phyloP scores from a whole-genome alignment of 208 protist genomes.

The Angomonas ambiguus region DNA sequence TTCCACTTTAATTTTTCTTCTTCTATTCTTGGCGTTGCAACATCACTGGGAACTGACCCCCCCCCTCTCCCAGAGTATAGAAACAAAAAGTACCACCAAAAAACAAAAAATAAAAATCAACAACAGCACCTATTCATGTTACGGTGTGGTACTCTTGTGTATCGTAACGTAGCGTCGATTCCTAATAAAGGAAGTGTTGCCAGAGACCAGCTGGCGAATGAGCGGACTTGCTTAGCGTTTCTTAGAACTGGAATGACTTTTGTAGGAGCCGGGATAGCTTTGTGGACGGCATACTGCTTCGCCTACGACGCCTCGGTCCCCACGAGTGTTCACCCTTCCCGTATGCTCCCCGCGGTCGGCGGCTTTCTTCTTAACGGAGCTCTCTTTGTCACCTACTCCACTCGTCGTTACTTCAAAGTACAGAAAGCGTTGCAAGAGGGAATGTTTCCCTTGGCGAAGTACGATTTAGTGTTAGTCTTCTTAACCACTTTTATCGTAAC shows the following conservation, averaged over 20 bases:
- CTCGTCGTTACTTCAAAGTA: slow-evolving; percentile 9
- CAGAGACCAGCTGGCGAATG: slow-evolving; percentile 17
- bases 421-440: slow-evolving; percentile 12
- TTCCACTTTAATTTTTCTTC: no score
- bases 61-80: no score
- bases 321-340: slow-evolving; percentile 12
- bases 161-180: background rate
- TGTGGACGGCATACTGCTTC: slow-evolving; percentile 23
- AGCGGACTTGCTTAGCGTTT: slow-evolving; percentile 18
- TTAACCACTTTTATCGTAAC: background rate
- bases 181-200: slow-evolving; percentile 17
- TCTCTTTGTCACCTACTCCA: slow-evolving; percentile 6
- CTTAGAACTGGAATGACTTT: slow-evolving; percentile 17
- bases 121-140: background rate
- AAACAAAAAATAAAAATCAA: no score
- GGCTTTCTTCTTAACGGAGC: slow-evolving; percentile 15
- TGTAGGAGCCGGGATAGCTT: slow-evolving; percentile 15
- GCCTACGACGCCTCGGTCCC: slow-evolving; percentile 14
- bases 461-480: slow-evolving; percentile 1
- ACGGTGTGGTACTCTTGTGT: background rate
- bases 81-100: no score
- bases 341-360: slow-evolving; percentile 3
- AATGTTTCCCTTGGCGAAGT: slow-evolving; percentile 14
- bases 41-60: no score
- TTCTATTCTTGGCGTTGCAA: no score